Conservation (phyloP, 768 basidiomycete species). For the Psilocybe cyanescens region DNA sequence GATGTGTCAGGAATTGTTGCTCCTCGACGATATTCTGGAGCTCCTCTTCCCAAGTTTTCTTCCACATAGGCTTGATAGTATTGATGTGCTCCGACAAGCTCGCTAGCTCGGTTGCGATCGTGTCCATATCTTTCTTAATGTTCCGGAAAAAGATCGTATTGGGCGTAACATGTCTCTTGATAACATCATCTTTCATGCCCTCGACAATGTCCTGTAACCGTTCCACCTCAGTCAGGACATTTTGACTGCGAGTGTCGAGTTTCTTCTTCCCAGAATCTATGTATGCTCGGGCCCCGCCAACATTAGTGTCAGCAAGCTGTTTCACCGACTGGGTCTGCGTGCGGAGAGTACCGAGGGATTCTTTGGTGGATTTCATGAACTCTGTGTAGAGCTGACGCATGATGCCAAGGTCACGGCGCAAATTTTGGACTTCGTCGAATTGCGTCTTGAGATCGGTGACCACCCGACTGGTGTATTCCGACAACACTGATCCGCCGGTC, state of each 20-base stretch:
- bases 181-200: conserved; percentile 86
- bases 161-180: conserved; percentile 86
- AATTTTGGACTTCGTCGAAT: conserved; percentile 92
- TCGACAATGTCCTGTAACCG: conserved; percentile 93
- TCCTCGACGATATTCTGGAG: conserved; percentile 96
- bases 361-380: conserved; percentile 91
- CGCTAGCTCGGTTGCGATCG: conserved; percentile 69
- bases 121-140: conserved; percentile 73
- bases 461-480: conserved; percentile 74
- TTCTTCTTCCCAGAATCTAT: conserved; percentile 92
- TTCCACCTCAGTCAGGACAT: conserved; percentile 89
- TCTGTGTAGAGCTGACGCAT: conserved; percentile 96
- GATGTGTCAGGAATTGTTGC: conserved; percentile 91
- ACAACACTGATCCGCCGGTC: conserved; percentile 75
- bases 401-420: conserved; percentile 90
- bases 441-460: conserved; percentile 87
- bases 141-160: conserved; percentile 71
- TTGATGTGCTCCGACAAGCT: conserved; percentile 84
- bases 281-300: conserved; percentile 86
- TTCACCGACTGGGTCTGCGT: conserved; percentile 88
- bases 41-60: conserved; percentile 98
- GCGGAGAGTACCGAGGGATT: conserved; percentile 76
- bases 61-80: conserved; percentile 95
- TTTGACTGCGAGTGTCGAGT: conserved; percentile 88
- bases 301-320: conserved; percentile 78